Evolutionary conservation across 495 filamentous ascomycete genomes (phyloP).

Genomic region (Neurospora sp.): DNA sequence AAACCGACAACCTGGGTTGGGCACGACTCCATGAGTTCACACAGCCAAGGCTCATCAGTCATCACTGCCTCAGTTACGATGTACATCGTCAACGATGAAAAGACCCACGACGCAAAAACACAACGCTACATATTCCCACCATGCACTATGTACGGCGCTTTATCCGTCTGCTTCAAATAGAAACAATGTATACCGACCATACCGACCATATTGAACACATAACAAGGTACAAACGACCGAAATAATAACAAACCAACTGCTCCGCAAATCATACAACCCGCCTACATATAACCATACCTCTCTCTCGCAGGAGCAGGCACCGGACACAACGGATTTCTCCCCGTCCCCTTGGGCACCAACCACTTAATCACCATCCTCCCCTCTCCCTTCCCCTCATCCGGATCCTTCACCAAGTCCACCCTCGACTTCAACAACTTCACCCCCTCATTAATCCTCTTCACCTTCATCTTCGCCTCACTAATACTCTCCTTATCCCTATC

Average conservation of each 20-base stretch:
- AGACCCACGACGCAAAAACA: neutral
- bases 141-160: neutral
- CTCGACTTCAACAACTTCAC: neutral
- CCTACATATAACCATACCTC: neutral
- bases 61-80: too few species aligned
- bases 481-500: neutral
- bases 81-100: neutral
- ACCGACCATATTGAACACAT: neutral
- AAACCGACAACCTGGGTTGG: too few species aligned
- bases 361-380: neutral
- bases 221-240: neutral
- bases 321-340: neutral
- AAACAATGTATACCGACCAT: neutral
- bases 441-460: neutral
- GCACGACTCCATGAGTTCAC: too few species aligned
- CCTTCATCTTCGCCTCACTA: neutral
- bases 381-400: neutral
- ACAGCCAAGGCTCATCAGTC: too few species aligned
- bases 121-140: neutral
- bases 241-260: too few species aligned
- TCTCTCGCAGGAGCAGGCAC: neutral
- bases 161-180: neutral
- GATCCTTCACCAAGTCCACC: neutral
- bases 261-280: neutral
- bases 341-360: neutral